Percentiles rank a stretch among this genome's conserved stretches.
These are phyloP conservation scores for Ammopiptanthus mongolicus DNA, from an alignment of 306 rosid species.

Conservation along the genomic window DNA sequence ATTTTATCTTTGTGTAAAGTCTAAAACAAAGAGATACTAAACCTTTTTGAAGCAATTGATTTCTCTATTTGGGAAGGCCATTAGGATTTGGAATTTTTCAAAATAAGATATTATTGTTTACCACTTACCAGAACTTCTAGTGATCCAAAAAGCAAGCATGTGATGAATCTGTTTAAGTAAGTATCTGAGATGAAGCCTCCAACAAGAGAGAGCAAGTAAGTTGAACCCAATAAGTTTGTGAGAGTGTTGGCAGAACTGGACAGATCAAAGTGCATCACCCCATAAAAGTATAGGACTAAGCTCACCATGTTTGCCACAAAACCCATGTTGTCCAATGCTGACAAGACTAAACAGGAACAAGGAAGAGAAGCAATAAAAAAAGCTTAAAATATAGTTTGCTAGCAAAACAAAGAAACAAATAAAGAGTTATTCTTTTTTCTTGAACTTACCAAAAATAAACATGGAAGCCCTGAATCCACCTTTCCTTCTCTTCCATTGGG, in stretches of 20 bases:
- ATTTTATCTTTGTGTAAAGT: too few relatives aligned
- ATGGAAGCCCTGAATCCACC: conserved; percentile 73
- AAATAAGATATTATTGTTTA: background rate
- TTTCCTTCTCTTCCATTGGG: conserved; percentile 31
- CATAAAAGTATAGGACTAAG: conserved; percentile 57
- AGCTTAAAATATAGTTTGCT: background rate
- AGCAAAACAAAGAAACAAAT: background rate
- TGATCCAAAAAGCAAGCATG: conserved; percentile 60
- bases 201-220: conserved; percentile 61
- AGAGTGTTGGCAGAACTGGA: conserved; percentile 67
- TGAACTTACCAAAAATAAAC: conserved; percentile 60
- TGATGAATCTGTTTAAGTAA: conserved; percentile 57
- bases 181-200: conserved; percentile 91
- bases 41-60: background rate
- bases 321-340: conserved; percentile 80
- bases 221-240: conserved; percentile 78
- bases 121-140: conserved; percentile 54
- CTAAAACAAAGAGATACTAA: too few relatives aligned
- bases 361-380: background rate
- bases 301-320: conserved; percentile 82
- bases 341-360: conserved; percentile 34
- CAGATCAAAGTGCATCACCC: conserved; percentile 59
- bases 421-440: background rate
- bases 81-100: background rate
- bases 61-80: background rate